Evolutionary conservation across 129 eudicot species (phyloP).

Genomic region (Pittosporum tobira): DNA sequence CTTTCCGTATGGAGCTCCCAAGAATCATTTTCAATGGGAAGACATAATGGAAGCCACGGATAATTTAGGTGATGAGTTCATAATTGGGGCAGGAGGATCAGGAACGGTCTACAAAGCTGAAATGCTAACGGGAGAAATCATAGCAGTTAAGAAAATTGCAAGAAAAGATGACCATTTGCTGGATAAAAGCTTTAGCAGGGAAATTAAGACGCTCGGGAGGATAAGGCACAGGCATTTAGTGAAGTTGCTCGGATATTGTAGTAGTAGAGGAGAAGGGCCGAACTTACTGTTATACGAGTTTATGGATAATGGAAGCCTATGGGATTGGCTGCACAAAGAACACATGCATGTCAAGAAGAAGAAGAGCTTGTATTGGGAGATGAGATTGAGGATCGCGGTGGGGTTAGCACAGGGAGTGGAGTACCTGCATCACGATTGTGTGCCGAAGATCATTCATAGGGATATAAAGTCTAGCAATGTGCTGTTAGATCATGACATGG

Average conservation of each 20-base stretch:
- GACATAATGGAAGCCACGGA: conserved; percentile 91
- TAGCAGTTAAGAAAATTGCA: conserved; percentile 79
- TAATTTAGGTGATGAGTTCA: conserved; percentile 71
- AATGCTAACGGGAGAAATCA: conserved; percentile 48
- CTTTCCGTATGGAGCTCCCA: conserved; percentile 42
- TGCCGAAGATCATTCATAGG: conserved; percentile 86
- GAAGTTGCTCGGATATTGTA: conserved; percentile 72
- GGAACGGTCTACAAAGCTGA: conserved; percentile 86
- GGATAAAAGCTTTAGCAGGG: conserved; percentile 87
- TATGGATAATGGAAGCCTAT: conserved; percentile 94
- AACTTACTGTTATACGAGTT: conserved; percentile 80
- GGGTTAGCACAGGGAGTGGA: conserved; percentile 95
- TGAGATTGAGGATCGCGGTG: conserved; percentile 62
- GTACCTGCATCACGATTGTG: conserved; percentile 92
- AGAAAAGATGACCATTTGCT: conserved; percentile 62
- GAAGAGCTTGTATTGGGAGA: conserved; percentile 65
- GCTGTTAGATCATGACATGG: conserved; percentile 66
- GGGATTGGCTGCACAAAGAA: conserved; percentile 76
- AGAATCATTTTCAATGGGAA: conserved; percentile 58
- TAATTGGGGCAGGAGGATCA: conserved; percentile 88
- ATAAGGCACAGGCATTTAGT: conserved; percentile 87
- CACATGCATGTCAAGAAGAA: conserved; percentile 40
- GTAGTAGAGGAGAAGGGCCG: conserved; percentile 54
- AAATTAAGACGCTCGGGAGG: conserved; percentile 77
- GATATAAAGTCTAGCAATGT: conserved; percentile 86